phyloP scores from a whole-genome alignment of 2,329 filamentous ascomycete species.

The Cryphonectria radicalis region DNA sequence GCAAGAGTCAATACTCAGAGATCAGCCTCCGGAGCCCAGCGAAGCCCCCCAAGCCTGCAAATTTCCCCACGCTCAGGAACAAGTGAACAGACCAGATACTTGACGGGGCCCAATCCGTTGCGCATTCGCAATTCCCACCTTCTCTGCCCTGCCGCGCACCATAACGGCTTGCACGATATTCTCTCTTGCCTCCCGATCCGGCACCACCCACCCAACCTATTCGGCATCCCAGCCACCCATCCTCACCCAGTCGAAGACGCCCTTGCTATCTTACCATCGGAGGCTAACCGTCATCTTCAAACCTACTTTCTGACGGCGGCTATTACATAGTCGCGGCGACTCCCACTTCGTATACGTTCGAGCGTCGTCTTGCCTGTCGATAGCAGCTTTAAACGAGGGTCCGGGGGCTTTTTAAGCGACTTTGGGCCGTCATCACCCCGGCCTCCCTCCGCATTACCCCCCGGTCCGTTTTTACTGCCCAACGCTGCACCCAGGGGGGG shows the following conservation, averaged over 20 bases:
- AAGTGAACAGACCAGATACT: background rate
- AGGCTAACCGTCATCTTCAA: background rate
- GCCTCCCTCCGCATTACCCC: background rate
- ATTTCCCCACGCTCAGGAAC: background rate
- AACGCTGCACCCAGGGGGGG: background rate
- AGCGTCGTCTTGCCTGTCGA: background rate
- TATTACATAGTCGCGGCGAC: background rate
- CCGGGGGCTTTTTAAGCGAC: background rate
- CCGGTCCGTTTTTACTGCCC: background rate
- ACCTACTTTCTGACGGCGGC: background rate
- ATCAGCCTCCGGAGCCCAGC: constrained; percentile 2
- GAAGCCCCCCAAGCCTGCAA: background rate
- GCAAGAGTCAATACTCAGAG: background rate
- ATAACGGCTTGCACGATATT: background rate
- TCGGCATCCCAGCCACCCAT: constrained; percentile 1
- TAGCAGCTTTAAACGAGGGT: background rate
- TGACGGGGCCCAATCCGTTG: background rate
- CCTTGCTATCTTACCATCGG: background rate
- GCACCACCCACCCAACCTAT: background rate
- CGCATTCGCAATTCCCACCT: background rate
- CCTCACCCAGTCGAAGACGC: background rate
- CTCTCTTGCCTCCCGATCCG: background rate
- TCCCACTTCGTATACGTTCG: background rate
- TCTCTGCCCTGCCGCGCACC: background rate
- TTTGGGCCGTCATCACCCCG: background rate